Evolutionary conservation across 1,284 basidiomycete genomes (phyloP), one percentile per base, ranked within the genome.

Genomic region (Puccinia horiana): DNA sequence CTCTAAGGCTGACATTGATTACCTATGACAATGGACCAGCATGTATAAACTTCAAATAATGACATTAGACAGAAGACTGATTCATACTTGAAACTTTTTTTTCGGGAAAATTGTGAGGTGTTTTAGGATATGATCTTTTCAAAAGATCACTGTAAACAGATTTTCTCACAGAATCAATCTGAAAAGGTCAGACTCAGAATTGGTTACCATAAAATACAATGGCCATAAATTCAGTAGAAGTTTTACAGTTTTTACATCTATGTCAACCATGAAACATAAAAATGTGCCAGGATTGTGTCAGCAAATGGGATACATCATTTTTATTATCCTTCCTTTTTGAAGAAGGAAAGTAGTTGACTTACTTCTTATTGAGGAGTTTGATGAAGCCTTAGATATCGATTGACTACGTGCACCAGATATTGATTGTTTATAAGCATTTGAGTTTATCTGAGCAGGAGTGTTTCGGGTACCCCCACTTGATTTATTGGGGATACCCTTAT

Each of bases 381-480:
- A 42, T 29, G 69, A 44, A 49, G 42, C n/a, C 23, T 29, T 26
- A 70, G 69, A 1, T 35, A 20, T 40, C n/a, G n/a, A n/a, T 47
- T 70, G 23, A 26, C 42, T 26, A 12, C 42, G 14, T 47, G 42
- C 69, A 44, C 69, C 69, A 2, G 69, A 70, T 26, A 70, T 70
- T 42, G 69, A 70, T 40, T 49, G 12, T 47, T 49, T 26, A n/a
- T 70, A 70, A 18, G 69, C 69, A 29, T 29, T 32, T 18, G 69
- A 47, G 69, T n/a, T 70, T 32, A 70, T 44, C 69, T 70, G 69
- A 40, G 35, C 61, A 16, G 69, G 69, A 16, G 69, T 42, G 26
- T 49, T 32, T 70, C 18, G 14, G 1, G 42, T 16, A 20, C 2
- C 69, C 18, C 23, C 69, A 49, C 12, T 49, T 70, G 42, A 5